A percentile compares a stretch with the other conserved stretches of the same genome.
Conservation (phyloP, 2,329 filamentous ascomycete genomes). For the Lizonia empirigonia region DNA sequence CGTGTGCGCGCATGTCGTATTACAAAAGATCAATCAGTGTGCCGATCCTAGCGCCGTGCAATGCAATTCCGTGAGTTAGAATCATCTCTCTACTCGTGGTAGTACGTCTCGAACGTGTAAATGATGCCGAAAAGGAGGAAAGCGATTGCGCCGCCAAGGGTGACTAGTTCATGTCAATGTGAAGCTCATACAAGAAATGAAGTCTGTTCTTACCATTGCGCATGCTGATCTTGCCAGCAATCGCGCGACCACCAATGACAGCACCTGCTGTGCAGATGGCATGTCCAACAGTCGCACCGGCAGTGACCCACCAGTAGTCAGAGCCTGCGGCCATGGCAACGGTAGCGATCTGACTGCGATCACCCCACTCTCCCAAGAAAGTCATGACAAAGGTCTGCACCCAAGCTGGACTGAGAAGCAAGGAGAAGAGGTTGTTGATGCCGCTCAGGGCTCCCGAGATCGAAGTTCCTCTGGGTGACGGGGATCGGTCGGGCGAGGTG, state of each 20-base stretch:
- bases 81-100: conserved; percentile 47
- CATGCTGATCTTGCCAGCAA: conserved; percentile 92
- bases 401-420: conserved; percentile 94
- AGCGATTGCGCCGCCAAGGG: conserved; percentile 84
- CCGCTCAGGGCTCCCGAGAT: conserved; percentile 64
- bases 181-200: neutral
- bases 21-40: conserved; percentile 24
- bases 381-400: conserved; percentile 99
- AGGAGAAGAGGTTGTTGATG: conserved; percentile 81
- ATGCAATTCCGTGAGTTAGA: conserved; percentile 23
- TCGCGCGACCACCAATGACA: conserved; percentile 87
- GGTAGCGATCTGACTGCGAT: conserved; percentile 95
- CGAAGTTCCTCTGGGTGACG: conserved; percentile 59
- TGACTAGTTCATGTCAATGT: conserved; percentile 65
- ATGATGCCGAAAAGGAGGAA: conserved; percentile 93
- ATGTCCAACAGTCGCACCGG: conserved; percentile 85
- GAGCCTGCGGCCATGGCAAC: conserved; percentile 98
- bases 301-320: conserved; percentile 98
- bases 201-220: conserved; percentile 78
- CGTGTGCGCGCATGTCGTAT: conserved; percentile 17
- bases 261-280: conserved; percentile 88
- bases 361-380: conserved; percentile 97
- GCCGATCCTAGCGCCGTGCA: conserved; percentile 27
- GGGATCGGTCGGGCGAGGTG: conserved; percentile 53
- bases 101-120: conserved; percentile 82